phyloP scores from a whole-genome alignment of 2,329 filamentous ascomycete species.

The Arthrobotrys sphaeroides region DNA sequence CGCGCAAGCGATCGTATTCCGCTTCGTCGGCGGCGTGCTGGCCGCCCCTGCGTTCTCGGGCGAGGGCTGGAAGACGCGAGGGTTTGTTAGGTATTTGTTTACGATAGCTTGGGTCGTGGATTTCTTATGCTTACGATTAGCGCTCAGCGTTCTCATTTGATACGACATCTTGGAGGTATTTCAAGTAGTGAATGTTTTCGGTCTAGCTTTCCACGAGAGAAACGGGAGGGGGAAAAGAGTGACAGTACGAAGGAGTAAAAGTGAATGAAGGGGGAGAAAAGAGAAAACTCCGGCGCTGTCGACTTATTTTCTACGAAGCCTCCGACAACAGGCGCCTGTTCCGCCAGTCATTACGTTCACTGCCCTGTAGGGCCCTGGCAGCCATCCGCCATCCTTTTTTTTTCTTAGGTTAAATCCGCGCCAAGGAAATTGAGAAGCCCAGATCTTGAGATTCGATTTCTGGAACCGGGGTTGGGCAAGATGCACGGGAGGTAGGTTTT shows the following conservation, averaged over 20 bases:
- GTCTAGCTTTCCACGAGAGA: not conserved
- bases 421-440: conserved; percentile 24
- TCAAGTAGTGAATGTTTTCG: not conserved
- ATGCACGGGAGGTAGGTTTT: not conserved
- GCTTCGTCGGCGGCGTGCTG: conserved; percentile 75
- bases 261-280: not conserved
- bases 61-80: conserved; percentile 28
- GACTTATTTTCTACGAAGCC: not conserved
- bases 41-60: conserved; percentile 64
- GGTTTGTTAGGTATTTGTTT: conserved; percentile 2
- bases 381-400: too few species aligned
- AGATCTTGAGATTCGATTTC: not conserved
- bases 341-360: conserved; percentile 6
- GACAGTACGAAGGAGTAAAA: not conserved
- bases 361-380: not conserved
- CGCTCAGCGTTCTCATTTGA: conserved; percentile 47
- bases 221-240: not conserved
- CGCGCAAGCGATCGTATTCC: conserved; percentile 91
- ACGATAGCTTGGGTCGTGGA: not conserved
- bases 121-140: conserved; percentile 42
- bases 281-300: not conserved
- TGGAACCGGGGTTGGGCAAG: not conserved
- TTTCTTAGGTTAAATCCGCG: conserved; percentile 31
- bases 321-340: not conserved
- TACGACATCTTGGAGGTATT: conserved; percentile 46